Conservation (phyloP, 768 basidiomycete genomes). For the Russula olivacea region DNA sequence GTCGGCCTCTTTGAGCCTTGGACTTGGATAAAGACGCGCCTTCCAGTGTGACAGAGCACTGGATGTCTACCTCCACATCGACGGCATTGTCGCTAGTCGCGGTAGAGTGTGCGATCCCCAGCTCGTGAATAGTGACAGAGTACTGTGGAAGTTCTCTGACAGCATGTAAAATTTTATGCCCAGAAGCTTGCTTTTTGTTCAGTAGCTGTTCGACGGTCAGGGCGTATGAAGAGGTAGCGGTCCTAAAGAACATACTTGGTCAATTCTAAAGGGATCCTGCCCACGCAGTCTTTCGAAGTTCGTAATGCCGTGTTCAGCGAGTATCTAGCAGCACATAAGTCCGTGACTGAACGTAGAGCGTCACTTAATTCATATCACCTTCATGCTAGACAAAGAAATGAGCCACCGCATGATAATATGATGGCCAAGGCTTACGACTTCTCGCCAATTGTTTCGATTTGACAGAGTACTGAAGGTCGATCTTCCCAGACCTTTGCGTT, state of each 20-base stretch:
- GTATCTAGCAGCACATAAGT: conserved; percentile 41
- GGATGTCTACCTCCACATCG: conserved; percentile 48
- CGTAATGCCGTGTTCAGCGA: conserved; percentile 67
- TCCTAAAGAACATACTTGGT: conserved; percentile 42
- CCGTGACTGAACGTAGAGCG: conserved; percentile 18
- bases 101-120: conserved; percentile 36
- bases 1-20: conserved; percentile 43
- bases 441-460: conserved; percentile 87
- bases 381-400: conserved; percentile 22
- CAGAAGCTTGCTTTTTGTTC: conserved; percentile 31
- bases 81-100: conserved; percentile 44
- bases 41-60: conserved; percentile 46
- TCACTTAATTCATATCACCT: conserved; percentile 25
- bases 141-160: conserved; percentile 65
- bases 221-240: not conserved
- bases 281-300: conserved; percentile 51
- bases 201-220: conserved; percentile 19
- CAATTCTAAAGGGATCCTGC: conserved; percentile 56
- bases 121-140: conserved; percentile 45
- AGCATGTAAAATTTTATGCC: conserved; percentile 56
- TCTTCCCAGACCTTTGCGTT: conserved; percentile 91
- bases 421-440: conserved; percentile 66
- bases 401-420: not conserved
- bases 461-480: conserved; percentile 73
- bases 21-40: conserved; percentile 26